Base-by-base conservation (phyloP, 805 yeast species). In the Yarrowia bubula region DNA sequence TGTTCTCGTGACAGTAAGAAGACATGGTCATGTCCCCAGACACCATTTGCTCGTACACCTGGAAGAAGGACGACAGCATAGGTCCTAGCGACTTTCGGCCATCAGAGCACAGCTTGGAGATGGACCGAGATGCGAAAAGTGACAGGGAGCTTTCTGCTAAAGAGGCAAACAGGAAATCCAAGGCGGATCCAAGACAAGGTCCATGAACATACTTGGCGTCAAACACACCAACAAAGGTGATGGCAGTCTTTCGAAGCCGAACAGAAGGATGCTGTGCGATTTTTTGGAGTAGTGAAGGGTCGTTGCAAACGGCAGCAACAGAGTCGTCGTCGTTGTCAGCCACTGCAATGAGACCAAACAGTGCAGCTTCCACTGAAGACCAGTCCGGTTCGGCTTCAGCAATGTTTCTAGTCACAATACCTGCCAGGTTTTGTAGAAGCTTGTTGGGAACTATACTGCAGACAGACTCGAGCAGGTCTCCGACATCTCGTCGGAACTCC, bases 381-480 rank as follows among this genome's bases (percentile, higher is more conserved):
- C 64, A 58, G 35, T 58, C 64, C 14, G 64, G 64, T 10, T 38
- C 41, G 4, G 65, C 47, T 6, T 64, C 42, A 1, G 66, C 32
- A 6, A 64, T 17, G 42, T 57, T 57, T 14, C 63, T 7, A 61
- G 67, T 13, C 62, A 68, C 69, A 8, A 67, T 67, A 8, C 44
- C 38, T 10, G 72, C 71, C 33, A 89, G 73, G 18, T 75, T 78
- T 4, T 77, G 76, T 68, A 83, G 83, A 41, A 90, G 73, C 1
- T 80, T 76, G 0, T 74, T 64, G 42, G 89, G 90, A 41, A 90
- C 78, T 5, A 89, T 78, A 0, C 91, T 83, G 77, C 87, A 90
- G 1, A 87, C 75, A 0, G 84, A 79, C 64, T 91, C 95, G 68
- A 90, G 83, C 42, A 92, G 79, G 69, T 95, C 98, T 0, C 87